Base-by-base conservation (phyloP, 345 rosid species). In the Populus deltoides region DNA sequence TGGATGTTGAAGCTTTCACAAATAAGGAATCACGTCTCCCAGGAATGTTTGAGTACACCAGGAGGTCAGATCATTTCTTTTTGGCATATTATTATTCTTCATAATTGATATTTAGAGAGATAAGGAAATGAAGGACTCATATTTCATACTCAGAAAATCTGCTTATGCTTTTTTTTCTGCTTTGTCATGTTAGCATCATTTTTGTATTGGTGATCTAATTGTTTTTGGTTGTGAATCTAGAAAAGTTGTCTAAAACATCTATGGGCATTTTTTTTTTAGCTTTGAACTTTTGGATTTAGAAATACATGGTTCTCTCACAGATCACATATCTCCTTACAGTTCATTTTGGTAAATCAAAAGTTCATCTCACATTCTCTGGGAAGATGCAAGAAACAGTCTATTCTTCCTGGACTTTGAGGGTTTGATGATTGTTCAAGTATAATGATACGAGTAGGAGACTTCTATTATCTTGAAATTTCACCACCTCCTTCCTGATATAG, bases 41-140 rank as follows among this genome's bases (percentile, higher is more conserved):
- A 31, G 97, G 99, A 78, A 92, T 96, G 98, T 93, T 93, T 47
- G 98, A 96, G 86, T 91, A 90, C 78, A 83, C 78, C 25, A 89
- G 94, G 81, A 92, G 97, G 99, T 95, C 18, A 68, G 89, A 68
- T 41, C 75, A 75, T 80, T 80, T 70, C 72, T 7, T 53, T 69
- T 41, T 10, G 45, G 45, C 59, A 68, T 24, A 29, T 35, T 24
- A 22, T 24, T 83, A n/a, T 76, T 76, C 18, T 17, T 38, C 22
- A 61, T 18, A 61, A 47, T 29, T 62, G 45, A 33, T 29, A 10
- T 59, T 9, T 43, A 39, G 25, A 49, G 45, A 66, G 8, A 33
- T 22, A 17, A 47, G 53, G 35, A 38, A 41, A 16, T 35, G 51
- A 66, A 67, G 20, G 27, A 49, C 4, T 7, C 15, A 4, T 61